Evolutionary conservation across 139 green algal genomes (phyloP), one percentile per base, ranked within the genome.

Genomic region (Monoraphidium neglectum): DNA sequence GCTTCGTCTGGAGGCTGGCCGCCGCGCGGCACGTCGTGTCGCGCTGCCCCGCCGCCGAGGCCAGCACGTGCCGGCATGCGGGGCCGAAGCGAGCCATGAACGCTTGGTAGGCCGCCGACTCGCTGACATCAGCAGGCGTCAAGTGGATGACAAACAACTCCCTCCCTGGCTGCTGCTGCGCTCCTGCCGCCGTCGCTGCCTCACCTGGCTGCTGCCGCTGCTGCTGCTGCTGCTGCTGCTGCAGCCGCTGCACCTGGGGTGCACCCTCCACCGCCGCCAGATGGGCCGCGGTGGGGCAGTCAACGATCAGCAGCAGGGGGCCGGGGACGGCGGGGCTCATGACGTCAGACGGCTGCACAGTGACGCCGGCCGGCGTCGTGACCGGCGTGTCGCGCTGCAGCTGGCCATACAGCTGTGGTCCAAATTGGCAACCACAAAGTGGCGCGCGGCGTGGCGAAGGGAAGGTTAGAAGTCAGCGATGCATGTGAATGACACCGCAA

Each of bases 261-360:
- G 76, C 24, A 36, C 53, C 30, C 23, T 43, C 36, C 24, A 93
- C 59, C 16, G 81, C 79, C 1, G 63, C 69, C 32, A 94, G 43
- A 77, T 88, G 84, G 6, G 36, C 76, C 0, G 28, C 12, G 37
- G 43, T 80, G 26, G 95, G 96, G 72, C 89, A 95, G 83, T 99
- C 96, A 18, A 96, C 33, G 16, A 99, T 76, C 8, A 98, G 30
- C n/a, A 94, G 77, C 4, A 89, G 53, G 1, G 96, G 89, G 0
- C 95, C 95, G 12, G 91, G 86, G 46, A 84, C 59, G 13, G 74
- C 46, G 0, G 91, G 79, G 47, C 92, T 89, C 87, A 96, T 90
- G n/a, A 98, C 95, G 15, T 95, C 78, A 24, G 79, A 32, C 0
- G 92, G 89, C 1, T 51, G 49, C 16, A 96, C 77, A 12, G 65